A percentile compares a stretch with the other conserved stretches of the same genome.
phyloP scores from a whole-genome alignment of 1,139 yeast species.

The Debaryomyces psychrophilus region DNA sequence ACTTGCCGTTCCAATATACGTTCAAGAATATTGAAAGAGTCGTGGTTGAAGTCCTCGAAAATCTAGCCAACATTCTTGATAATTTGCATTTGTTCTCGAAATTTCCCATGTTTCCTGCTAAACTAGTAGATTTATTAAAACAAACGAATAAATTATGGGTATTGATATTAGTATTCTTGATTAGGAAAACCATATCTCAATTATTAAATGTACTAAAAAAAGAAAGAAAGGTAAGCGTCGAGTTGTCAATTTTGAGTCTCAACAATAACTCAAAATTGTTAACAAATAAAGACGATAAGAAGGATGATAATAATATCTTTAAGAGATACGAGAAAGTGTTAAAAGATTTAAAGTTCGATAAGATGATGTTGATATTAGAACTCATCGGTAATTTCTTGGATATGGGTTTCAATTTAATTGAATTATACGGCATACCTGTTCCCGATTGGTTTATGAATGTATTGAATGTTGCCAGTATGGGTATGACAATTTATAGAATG shows the following conservation, averaged over 20 bases:
- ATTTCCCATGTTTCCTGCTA: slow-evolving; percentile 48
- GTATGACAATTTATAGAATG: slow-evolving; percentile 55
- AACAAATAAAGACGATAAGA: slow-evolving; percentile 23
- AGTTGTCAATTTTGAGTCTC: slow-evolving; percentile 36
- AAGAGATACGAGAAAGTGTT: slow-evolving; percentile 45
- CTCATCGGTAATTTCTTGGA: slow-evolving; percentile 49
- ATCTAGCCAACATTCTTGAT: slow-evolving; percentile 45
- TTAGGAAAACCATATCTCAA: slow-evolving; percentile 48
- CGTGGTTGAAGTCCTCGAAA: slow-evolving; percentile 38
- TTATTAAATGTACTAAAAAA: slow-evolving; percentile 44
- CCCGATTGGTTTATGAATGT: slow-evolving; percentile 50
- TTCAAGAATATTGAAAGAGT: slow-evolving; percentile 36
- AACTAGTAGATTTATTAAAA: slow-evolving; percentile 34
- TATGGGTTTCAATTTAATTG: slow-evolving; percentile 45
- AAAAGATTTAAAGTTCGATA: slow-evolving; percentile 49
- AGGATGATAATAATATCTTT: slow-evolving; percentile 24
- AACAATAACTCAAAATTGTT: slow-evolving; percentile 28
- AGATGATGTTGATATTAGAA: slow-evolving; percentile 47
- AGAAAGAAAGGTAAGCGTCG: slow-evolving; percentile 43
- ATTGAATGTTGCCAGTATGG: slow-evolving; percentile 50
- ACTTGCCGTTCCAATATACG: slow-evolving; percentile 19
- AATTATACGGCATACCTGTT: slow-evolving; percentile 38
- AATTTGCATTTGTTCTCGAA: slow-evolving; percentile 49
- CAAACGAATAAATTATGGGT: slow-evolving; percentile 53
- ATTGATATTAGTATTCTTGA: slow-evolving; percentile 44